A percentile compares a stretch with the other conserved stretches of the same genome.
Evolutionary conservation across 257 asterid species (phyloP).

Genomic region (Jasminum sambac): DNA sequence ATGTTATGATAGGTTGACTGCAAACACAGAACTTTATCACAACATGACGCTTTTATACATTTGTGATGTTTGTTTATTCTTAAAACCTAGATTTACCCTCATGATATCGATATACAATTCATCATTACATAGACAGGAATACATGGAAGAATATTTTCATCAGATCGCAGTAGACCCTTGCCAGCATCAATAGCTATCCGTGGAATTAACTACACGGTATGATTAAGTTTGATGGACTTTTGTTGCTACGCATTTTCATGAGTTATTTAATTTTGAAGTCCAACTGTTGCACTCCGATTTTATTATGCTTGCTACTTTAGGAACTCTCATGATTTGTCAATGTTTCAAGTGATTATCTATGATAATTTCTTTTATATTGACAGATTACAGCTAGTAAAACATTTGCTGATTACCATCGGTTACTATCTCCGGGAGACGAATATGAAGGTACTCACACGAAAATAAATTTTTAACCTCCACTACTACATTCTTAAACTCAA

Average conservation of each 20-base stretch:
- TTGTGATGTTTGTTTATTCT: neutral
- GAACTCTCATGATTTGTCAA: too few relatives aligned
- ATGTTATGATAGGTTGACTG: neutral
- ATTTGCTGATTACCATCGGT: constrained; percentile 71
- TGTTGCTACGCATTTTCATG: neutral
- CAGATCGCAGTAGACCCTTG: constrained; percentile 45
- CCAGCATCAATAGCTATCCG: constrained; percentile 42
- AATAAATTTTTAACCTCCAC: neutral
- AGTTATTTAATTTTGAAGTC: neutral
- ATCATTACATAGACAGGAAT: constrained; percentile 42
- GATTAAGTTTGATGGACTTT: neutral
- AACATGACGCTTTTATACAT: neutral
- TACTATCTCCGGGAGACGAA: constrained; percentile 66
- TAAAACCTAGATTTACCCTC: neutral
- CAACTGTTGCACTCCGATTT: neutral
- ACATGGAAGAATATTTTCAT: constrained; percentile 50
- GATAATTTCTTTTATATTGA: constrained; percentile 19
- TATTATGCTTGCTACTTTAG: neutral
- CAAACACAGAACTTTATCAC: neutral
- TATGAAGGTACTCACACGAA: constrained; percentile 56
- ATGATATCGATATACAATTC: constrained; percentile 4
- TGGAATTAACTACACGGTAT: constrained; percentile 49
- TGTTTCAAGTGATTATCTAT: too few relatives aligned
- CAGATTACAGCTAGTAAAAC: constrained; percentile 58
- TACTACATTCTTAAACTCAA: neutral